Evolutionary conservation across 2,329 filamentous ascomycete genomes (phyloP), one percentile per base, ranked within the genome.

Genomic region (Penicillium olsonii): DNA sequence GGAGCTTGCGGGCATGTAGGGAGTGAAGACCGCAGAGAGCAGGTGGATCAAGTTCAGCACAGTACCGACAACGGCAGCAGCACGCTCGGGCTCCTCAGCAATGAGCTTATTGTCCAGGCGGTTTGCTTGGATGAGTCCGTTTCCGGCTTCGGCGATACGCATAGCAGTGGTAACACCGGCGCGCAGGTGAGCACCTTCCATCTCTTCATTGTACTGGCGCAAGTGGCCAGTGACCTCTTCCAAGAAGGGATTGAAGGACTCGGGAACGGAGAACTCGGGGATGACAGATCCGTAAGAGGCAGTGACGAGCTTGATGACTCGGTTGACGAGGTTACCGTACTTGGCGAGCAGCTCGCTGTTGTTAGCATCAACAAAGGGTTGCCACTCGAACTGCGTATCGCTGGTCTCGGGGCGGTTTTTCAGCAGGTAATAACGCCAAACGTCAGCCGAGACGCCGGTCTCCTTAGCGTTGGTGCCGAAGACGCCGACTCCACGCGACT

Each of bases 351-450:
- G 81, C 67, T 94, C 89, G 65, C 87, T 91, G 77, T 96, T 96
- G 79, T 96, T 96, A 60, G 83, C 80, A 29, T 84, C 81, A 54
- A 94, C 87, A 72, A 96, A 95, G 38, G 86, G 81, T 50, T 82
- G 83, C 91, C 91, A 96, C 68, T 92, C 87, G 69, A 96, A 96
- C 66, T 96, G 88, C 0, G 90, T 87, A 67, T 96, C 92, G 43
- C 87, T 83, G 10, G 85, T 87, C 71, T 96, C 92, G 0, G 92
- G 92, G 48, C 92, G 84, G 68, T 88, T 87, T 37, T 90, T 87
- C 31, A 96, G 79, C 18, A 96, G 82, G 75, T 94, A 96, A 73
- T 92, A 96, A 59, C 92, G 81, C 90, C 91, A 96, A n/a, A 96
- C 89, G 55, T 92, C 89, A 0, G 90, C 78, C 14, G 87, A 82